phyloP scores from a whole-genome alignment of 768 basidiomycete genomes.

The Mycena chlorophos region DNA sequence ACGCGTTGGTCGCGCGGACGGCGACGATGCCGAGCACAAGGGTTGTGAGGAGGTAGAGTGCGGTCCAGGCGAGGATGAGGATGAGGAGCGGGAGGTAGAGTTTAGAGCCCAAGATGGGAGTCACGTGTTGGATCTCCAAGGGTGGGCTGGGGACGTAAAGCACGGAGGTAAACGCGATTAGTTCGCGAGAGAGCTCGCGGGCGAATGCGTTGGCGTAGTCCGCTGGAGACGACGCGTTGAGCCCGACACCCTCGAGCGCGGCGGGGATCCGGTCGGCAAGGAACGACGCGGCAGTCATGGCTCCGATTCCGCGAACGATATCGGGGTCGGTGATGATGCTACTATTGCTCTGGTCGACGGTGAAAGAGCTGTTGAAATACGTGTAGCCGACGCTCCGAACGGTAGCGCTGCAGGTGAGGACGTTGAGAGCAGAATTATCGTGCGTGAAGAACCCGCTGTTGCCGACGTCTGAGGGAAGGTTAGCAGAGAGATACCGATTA shows the following conservation, averaged over 20 bases:
- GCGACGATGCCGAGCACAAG: conserved; percentile 10
- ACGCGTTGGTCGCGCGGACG: conserved; percentile 3
- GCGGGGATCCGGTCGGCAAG: conserved; percentile 11
- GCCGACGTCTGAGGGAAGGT: conserved; percentile 4
- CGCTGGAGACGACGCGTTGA: not conserved
- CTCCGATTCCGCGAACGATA: conserved; percentile 7
- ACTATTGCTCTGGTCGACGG: too few species aligned
- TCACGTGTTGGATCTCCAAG: conserved; percentile 1
- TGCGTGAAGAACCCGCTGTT: conserved; percentile 18
- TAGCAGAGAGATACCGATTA: not conserved
- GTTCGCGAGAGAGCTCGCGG: conserved; percentile 17
- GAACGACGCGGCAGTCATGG: conserved; percentile 8
- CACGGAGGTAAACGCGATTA: conserved; percentile 12
- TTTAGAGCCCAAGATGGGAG: conserved; percentile 7
- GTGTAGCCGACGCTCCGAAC: conserved; percentile 17
- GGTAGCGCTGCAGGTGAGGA: conserved; percentile 16
- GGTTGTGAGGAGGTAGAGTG: conserved; percentile 6
- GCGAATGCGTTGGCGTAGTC: conserved; percentile 13
- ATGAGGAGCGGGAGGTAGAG: conserved; percentile 5
- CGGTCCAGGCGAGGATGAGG: conserved; percentile 1
- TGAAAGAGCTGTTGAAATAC: conserved; percentile 15
- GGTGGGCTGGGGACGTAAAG: conserved; percentile 4
- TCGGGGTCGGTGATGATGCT: conserved; percentile 7
- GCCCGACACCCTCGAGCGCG: conserved; percentile 15
- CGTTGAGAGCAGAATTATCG: conserved; percentile 11